phyloP scores from a whole-genome alignment of 139 green algal genomes.

The Chlorella ohadii region DNA sequence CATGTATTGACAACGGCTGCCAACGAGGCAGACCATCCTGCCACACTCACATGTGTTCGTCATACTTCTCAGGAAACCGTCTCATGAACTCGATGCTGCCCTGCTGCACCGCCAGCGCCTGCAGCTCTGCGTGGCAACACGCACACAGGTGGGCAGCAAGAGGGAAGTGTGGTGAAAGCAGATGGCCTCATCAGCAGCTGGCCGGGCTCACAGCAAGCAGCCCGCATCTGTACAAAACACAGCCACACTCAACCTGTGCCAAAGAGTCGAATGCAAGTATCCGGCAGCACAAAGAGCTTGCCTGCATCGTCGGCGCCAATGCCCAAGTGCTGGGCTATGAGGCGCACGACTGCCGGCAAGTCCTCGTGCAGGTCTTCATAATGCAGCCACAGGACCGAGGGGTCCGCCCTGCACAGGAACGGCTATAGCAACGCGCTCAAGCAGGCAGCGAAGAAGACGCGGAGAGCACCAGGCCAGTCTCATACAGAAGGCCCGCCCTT shows the following conservation, averaged over 20 bases:
- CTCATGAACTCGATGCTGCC: conserved; percentile 50
- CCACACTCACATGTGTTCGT: conserved; percentile 43
- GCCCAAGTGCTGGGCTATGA: conserved; percentile 49
- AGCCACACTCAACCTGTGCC: too few relatives aligned
- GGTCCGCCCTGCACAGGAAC: conserved; percentile 26
- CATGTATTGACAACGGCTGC: too few relatives aligned
- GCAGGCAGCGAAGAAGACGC: too few relatives aligned
- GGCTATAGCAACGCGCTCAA: too few relatives aligned
- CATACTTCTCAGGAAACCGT: conserved; percentile 36
- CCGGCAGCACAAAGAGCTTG: too few relatives aligned
- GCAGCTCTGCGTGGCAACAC: conserved; percentile 24
- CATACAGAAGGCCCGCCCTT: too few relatives aligned
- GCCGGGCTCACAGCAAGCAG: too few relatives aligned
- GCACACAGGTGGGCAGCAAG: neutral
- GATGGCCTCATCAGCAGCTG: too few relatives aligned
- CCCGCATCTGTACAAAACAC: too few relatives aligned
- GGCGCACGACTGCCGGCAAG: conserved; percentile 28
- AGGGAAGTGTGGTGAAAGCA: neutral
- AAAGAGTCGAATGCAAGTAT: too few relatives aligned
- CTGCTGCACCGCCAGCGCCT: conserved; percentile 44
- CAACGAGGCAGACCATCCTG: too few relatives aligned
- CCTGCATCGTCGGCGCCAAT: conserved; percentile 29
- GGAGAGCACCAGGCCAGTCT: too few relatives aligned
- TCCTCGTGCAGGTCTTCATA: conserved; percentile 62
- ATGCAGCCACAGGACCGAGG: conserved; percentile 52